phyloP scores from a whole-genome alignment of 257 asterid genomes.

The Petunia secreta region DNA sequence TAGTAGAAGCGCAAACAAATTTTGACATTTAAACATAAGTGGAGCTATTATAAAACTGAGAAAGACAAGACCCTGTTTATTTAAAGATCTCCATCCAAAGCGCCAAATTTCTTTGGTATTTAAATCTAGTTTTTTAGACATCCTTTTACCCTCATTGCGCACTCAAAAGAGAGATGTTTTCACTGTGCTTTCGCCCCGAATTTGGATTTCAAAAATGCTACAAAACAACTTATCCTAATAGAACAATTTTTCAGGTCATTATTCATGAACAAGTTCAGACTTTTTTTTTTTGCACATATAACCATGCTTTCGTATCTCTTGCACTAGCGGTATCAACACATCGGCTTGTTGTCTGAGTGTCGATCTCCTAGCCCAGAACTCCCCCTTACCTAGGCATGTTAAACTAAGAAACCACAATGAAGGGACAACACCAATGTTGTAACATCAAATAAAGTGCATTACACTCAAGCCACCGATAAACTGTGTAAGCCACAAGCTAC shows the following conservation, averaged over 20 bases:
- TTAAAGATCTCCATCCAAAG: neutral
- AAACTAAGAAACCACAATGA: neutral
- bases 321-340: neutral
- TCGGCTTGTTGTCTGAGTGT: neutral
- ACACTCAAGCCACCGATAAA: neutral
- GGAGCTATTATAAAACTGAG: neutral
- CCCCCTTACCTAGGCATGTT: neutral
- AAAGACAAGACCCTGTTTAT: neutral
- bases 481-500: slow-evolving; percentile 9
- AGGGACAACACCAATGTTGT: neutral
- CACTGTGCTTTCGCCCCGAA: neutral
- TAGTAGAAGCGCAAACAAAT: neutral
- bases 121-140: neutral
- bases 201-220: neutral
- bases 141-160: slow-evolving; percentile 8
- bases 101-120: neutral
- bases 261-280: neutral
- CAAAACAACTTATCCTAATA: neutral
- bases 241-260: neutral
- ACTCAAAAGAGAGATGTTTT: neutral
- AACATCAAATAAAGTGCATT: neutral
- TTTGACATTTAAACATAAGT: neutral
- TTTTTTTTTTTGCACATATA: neutral
- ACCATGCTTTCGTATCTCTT: slow-evolving; percentile 13
- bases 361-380: neutral